phyloP scores from a whole-genome alignment of 352 stramenopile species.

The Globisporangium lucens region DNA sequence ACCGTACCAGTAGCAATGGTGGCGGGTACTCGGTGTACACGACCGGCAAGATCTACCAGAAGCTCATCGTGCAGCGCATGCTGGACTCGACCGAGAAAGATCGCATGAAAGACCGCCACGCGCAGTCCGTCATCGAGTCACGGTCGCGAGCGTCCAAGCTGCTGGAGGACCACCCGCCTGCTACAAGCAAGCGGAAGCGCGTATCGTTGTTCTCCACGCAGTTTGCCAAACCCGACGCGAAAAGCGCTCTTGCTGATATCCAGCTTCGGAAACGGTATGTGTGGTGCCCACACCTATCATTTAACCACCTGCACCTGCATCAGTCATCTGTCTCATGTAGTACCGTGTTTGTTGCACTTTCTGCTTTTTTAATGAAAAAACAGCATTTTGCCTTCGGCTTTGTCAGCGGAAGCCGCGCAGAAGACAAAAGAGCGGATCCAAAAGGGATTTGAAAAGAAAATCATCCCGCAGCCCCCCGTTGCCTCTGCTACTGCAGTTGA shows the following conservation, averaged over 20 bases:
- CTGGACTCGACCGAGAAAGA: conserved; percentile 74
- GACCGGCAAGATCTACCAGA: conserved; percentile 65
- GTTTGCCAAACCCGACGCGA: conserved; percentile 17
- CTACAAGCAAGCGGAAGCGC: conserved; percentile 9
- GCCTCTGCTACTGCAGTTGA: too few species aligned
- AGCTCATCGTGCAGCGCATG: conserved; percentile 77
- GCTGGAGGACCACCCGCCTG: conserved; percentile 26
- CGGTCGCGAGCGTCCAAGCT: conserved; percentile 70
- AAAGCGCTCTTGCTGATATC: neutral
- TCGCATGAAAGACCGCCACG: conserved; percentile 80
- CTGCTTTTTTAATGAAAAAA: neutral
- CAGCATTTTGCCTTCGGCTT: conserved; percentile 28
- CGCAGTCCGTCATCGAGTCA: conserved; percentile 66
- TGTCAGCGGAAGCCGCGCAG: conserved; percentile 32
- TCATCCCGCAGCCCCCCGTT: neutral
- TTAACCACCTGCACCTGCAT: neutral
- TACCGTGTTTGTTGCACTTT: neutral
- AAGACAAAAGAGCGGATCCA: conserved; percentile 36
- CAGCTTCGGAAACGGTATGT: conserved; percentile 8
- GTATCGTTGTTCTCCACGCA: conserved; percentile 10
- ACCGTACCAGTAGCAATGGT: neutral
- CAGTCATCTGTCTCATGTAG: neutral
- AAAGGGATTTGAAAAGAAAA: conserved; percentile 28
- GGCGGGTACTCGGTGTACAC: conserved; percentile 56
- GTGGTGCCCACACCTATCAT: neutral